A percentile compares a stretch with the other conserved stretches of the same genome.
These are phyloP conservation scores for Chytridium lagenaria DNA, from an alignment of 371 early-diverging fungal genomes.

Conservation along the genomic window DNA sequence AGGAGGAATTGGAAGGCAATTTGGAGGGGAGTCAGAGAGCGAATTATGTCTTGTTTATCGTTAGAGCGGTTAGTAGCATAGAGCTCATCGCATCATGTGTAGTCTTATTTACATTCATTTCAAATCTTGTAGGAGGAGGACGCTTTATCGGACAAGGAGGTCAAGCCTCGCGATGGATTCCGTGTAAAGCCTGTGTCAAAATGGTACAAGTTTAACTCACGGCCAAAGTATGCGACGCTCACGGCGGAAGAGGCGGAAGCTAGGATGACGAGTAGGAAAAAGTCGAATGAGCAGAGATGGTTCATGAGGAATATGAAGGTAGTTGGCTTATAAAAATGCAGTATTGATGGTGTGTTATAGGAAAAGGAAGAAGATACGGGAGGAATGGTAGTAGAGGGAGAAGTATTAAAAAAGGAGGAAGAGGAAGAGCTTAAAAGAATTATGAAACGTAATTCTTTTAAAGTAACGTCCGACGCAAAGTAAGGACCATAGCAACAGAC, in stretches of 20 bases:
- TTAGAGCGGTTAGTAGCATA: slow-evolving; percentile 46
- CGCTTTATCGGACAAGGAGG: neutral
- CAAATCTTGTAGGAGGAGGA: neutral
- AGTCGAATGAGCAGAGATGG: slow-evolving; percentile 36
- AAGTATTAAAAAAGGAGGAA: slow-evolving; percentile 29
- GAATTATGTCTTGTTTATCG: slow-evolving; percentile 82
- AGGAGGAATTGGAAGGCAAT: slow-evolving; percentile 73
- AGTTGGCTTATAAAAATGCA: too few species aligned
- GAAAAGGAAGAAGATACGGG: slow-evolving; percentile 50
- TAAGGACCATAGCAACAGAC: slow-evolving; percentile 2
- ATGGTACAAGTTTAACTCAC: slow-evolving; percentile 91
- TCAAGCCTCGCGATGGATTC: slow-evolving; percentile 67
- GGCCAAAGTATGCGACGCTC: slow-evolving; percentile 78
- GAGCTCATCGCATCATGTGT: neutral
- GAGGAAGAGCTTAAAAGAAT: slow-evolving; percentile 28
- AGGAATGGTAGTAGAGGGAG: slow-evolving; percentile 20
- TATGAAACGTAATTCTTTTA: slow-evolving; percentile 26
- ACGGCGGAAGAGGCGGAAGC: slow-evolving; percentile 94
- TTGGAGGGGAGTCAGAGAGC: slow-evolving; percentile 80
- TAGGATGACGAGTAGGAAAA: slow-evolving; percentile 60
- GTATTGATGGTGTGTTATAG: too few species aligned
- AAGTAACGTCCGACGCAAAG: slow-evolving; percentile 13
- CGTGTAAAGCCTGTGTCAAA: slow-evolving; percentile 84
- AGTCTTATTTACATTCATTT: too few species aligned
- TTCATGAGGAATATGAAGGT: slow-evolving; percentile 37